phyloP scores from a whole-genome alignment of 345 rosid species.

The Lepidium didymum region DNA sequence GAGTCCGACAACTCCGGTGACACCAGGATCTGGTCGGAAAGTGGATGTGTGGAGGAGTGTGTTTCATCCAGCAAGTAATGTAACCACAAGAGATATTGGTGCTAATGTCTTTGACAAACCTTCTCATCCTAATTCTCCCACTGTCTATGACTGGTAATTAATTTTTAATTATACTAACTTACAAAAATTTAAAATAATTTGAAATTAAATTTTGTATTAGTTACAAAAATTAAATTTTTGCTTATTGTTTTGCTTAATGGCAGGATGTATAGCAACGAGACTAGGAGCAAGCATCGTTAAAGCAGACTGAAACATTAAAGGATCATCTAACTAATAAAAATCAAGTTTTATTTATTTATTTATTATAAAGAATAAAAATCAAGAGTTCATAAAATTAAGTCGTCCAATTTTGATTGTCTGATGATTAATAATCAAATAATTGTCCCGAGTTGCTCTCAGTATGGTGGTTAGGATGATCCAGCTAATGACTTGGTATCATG shows the following conservation, averaged over 20 bases:
- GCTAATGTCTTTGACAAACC: slow-evolving; percentile 75
- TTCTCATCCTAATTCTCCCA: slow-evolving; percentile 69
- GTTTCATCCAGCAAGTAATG: slow-evolving; percentile 92
- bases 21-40: slow-evolving; percentile 38
- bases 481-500: no score
- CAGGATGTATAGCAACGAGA: slow-evolving; percentile 90
- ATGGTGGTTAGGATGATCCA: no score
- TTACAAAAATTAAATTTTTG: neutral
- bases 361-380: no score
- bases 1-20: slow-evolving; percentile 19
- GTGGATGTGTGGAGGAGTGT: slow-evolving; percentile 98
- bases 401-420: neutral
- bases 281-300: slow-evolving; percentile 60
- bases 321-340: neutral
- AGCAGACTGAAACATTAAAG: neutral
- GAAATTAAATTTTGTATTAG: neutral
- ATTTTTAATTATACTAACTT: neutral
- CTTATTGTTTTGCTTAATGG: neutral
- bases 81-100: slow-evolving; percentile 65
- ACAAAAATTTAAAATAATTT: no score
- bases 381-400: neutral
- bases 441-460: no score
- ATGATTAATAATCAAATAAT: slow-evolving; percentile 3
- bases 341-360: neutral
- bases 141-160: slow-evolving; percentile 87